Base-by-base conservation (phyloP, 73 alveolate species). In the Diophrys sp. region DNA sequence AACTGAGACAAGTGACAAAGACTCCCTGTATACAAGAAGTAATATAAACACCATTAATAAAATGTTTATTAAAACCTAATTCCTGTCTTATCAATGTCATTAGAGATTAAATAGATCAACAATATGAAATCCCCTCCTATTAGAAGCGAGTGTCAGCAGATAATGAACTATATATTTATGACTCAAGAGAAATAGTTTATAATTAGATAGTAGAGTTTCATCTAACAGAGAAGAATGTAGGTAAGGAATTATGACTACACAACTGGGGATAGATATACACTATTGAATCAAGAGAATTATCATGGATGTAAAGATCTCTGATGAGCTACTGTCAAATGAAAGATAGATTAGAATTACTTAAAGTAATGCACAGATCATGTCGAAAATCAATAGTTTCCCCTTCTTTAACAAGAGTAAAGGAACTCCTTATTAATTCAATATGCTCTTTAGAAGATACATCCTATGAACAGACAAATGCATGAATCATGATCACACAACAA, bases 51-150 rank as follows among this genome's bases (percentile, higher is more conserved):
- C 33, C n/a, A 34, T 18, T 0, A 56, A 31, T 26, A 71, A 66
- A 33, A 66, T 56, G 23, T 77, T 34, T 67, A 1, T 25, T 54
- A 27, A 32, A 18, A 1, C 56, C 55, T 0, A 33, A 32, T 32
- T 30, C 56, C 54, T 77, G 85, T 31, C 85, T 78, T 0, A 77
- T 77, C 27, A 62, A 33, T 5, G 62, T 44, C 5, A 77, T 77
- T 31, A 66, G 29, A 67, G 23, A 27, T n/a, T 77, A 33, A 2
- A 31, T 14, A 8, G 25, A 26, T 2, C 11, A 33, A 25, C 71
- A 1, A 31, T 25, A 30, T 0, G 72, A 44, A 2, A 32, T 18
- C 29, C 33, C 29, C 1, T 30, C 57, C 29, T 66, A 28, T 57
- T 24, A 1, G 14, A 62, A 67, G 31, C 68, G 24, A 32, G 54